A percentile compares a stretch with the other conserved stretches of the same genome.
These are phyloP conservation scores for Penicillium manginii DNA, from an alignment of 495 filamentous ascomycete genomes.

Conservation along the genomic window DNA sequence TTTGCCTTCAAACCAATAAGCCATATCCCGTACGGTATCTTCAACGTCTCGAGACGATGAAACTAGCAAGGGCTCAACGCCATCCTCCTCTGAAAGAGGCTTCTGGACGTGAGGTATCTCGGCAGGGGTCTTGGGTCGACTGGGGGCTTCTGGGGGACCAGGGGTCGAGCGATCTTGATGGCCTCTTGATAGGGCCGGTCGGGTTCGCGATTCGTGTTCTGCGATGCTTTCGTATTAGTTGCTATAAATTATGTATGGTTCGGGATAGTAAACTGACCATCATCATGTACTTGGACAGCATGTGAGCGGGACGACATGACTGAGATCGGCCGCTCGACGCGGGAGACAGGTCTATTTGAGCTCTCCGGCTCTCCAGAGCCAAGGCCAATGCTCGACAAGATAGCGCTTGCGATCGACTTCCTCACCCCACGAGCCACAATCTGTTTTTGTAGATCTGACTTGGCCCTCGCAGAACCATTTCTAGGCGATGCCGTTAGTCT, in stretches of 20 bases:
- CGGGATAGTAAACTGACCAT: constrained; percentile 26
- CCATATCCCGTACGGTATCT: constrained; percentile 80
- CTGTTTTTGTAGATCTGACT: constrained; percentile 84
- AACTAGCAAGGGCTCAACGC: constrained; percentile 78
- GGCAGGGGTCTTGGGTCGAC: constrained; percentile 26
- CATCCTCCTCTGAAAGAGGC: constrained; percentile 50
- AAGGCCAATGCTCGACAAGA: constrained; percentile 72
- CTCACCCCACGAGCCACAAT: constrained; percentile 77
- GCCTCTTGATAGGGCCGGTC: constrained; percentile 25
- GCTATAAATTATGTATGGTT: background rate
- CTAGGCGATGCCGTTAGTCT: constrained; percentile 39
- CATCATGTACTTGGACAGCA: constrained; percentile 25
- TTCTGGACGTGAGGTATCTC: constrained; percentile 15
- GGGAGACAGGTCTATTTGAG: constrained; percentile 44
- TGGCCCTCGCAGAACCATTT: constrained; percentile 78
- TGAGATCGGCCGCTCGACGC: constrained; percentile 40
- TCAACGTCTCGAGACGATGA: constrained; percentile 82
- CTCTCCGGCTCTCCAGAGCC: constrained; percentile 30
- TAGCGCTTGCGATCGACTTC: constrained; percentile 78
- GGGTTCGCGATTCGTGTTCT: constrained; percentile 16
- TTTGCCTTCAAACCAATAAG: constrained; percentile 79
- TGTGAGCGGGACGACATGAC: constrained; percentile 34
- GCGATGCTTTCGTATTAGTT: constrained; percentile 17
- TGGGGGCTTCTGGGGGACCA: constrained; percentile 18
- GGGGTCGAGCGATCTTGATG: constrained; percentile 27